Evolutionary conservation across 1,139 yeast genomes (phyloP).

Genomic region (Scheffersomyces titani): DNA sequence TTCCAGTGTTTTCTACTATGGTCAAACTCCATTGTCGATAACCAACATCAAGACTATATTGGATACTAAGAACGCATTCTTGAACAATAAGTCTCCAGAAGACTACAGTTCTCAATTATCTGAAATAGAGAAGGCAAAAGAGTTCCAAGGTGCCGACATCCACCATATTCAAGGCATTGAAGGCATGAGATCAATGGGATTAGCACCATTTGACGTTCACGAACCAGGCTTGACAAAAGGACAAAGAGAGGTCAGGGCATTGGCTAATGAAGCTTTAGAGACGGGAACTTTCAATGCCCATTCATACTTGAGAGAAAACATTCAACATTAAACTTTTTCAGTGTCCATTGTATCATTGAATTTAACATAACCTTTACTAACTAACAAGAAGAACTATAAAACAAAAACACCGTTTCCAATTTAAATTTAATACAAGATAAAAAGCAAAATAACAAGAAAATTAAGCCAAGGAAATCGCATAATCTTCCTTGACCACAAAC

Average conservation of each 20-base stretch:
- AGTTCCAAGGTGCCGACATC: constrained; percentile 13
- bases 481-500: constrained; percentile 27
- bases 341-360: background rate
- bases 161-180: constrained; percentile 19
- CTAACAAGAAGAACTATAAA: background rate
- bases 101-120: constrained; percentile 17
- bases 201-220: constrained; percentile 16
- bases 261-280: background rate
- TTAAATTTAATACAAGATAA: background rate
- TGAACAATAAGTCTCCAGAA: constrained; percentile 14
- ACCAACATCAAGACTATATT: constrained; percentile 13
- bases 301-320: background rate
- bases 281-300: background rate
- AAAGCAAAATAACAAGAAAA: background rate
- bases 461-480: constrained; percentile 26
- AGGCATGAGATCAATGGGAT: constrained; percentile 26
- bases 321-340: background rate
- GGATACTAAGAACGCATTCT: constrained; percentile 14
- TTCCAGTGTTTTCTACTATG: constrained; percentile 35
- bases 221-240: constrained; percentile 15
- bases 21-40: constrained; percentile 6
- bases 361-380: background rate
- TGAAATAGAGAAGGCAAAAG: constrained; percentile 7
- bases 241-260: background rate
- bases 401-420: background rate